Percentiles rank a stretch among this genome's conserved stretches.
phyloP scores from a whole-genome alignment of 768 basidiomycete genomes.

The Boletellus sp. region DNA sequence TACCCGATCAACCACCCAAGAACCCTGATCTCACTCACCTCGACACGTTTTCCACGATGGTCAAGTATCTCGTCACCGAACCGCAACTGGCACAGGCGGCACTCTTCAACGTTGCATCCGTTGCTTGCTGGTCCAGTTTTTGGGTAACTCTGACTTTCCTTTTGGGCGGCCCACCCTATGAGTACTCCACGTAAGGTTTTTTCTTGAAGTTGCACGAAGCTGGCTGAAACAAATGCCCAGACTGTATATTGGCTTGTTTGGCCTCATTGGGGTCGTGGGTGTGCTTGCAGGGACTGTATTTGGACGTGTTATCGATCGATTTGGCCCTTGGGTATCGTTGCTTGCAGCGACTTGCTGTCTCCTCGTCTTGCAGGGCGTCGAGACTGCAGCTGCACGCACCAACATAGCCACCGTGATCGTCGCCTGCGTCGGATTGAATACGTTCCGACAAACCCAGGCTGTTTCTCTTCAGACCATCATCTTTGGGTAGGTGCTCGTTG shows the following conservation, averaged over 20 bases:
- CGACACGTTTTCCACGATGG: constrained; percentile 35
- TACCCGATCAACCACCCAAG: constrained; percentile 42
- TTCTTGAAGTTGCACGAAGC: background rate
- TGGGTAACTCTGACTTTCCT: constrained; percentile 44
- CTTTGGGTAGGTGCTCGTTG: constrained; percentile 12
- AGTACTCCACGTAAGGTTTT: constrained; percentile 30
- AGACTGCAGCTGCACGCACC: constrained; percentile 36
- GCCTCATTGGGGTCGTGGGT: constrained; percentile 41
- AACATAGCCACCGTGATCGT: constrained; percentile 37
- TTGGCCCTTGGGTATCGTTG: constrained; percentile 42
- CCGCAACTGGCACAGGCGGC: constrained; percentile 37
- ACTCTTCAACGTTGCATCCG: constrained; percentile 21
- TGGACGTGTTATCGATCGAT: constrained; percentile 18
- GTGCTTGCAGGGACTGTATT: constrained; percentile 25
- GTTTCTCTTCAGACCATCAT: constrained; percentile 30
- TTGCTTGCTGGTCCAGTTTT: constrained; percentile 30
- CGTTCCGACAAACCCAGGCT: constrained; percentile 36
- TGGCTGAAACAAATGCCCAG: constrained; percentile 2
- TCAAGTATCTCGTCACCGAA: constrained; percentile 37
- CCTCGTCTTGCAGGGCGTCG: constrained; percentile 29
- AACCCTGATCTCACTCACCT: constrained; percentile 35
- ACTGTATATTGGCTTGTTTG: constrained; percentile 44
- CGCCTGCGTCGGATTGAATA: constrained; percentile 37
- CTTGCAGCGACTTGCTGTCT: constrained; percentile 31
- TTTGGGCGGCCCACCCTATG: constrained; percentile 36